Evolutionary conservation across 768 basidiomycete genomes (phyloP).

Genomic region (Sutorius australiensis): DNA sequence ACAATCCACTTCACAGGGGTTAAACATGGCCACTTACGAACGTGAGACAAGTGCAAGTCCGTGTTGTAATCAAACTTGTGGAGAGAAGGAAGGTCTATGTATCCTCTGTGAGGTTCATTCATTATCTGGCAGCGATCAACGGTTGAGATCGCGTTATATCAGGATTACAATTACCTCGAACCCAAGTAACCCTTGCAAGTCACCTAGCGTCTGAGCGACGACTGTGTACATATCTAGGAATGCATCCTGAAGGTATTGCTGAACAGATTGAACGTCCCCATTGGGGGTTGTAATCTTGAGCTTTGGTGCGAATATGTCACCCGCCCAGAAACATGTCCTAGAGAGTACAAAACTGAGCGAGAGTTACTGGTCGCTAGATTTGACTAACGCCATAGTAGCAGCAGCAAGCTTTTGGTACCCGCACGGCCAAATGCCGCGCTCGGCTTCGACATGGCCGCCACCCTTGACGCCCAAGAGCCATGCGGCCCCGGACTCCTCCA

Average conservation of each 20-base stretch:
- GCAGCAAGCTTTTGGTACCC: conserved; percentile 94
- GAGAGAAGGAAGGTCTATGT: conserved; percentile 76
- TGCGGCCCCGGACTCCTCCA: conserved; percentile 83
- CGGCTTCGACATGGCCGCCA: conserved; percentile 70
- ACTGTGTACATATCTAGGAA: conserved; percentile 76
- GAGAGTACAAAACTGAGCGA: background rate
- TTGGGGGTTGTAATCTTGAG: conserved; percentile 47
- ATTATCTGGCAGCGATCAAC: conserved; percentile 55
- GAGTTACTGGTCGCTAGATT: background rate
- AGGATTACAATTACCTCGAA: conserved; percentile 62
- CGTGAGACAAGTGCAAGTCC: conserved; percentile 79
- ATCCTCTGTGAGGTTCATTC: conserved; percentile 95
- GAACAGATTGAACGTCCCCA: conserved; percentile 59
- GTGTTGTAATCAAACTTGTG: conserved; percentile 92
- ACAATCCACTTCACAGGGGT: background rate
- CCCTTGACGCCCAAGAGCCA: conserved; percentile 81
- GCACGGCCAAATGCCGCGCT: conserved; percentile 87
- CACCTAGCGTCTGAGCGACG: conserved; percentile 64
- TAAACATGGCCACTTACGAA: conserved; percentile 50
- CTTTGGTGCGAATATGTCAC: conserved; percentile 80
- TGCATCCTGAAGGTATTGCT: conserved; percentile 76
- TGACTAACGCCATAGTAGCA: conserved; percentile 82
- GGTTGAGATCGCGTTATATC: background rate
- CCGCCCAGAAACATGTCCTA: conserved; percentile 93
- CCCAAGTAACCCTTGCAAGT: conserved; percentile 77